Conservation (phyloP, 169 alveolate species). For the Eimeria tenella region DNA sequence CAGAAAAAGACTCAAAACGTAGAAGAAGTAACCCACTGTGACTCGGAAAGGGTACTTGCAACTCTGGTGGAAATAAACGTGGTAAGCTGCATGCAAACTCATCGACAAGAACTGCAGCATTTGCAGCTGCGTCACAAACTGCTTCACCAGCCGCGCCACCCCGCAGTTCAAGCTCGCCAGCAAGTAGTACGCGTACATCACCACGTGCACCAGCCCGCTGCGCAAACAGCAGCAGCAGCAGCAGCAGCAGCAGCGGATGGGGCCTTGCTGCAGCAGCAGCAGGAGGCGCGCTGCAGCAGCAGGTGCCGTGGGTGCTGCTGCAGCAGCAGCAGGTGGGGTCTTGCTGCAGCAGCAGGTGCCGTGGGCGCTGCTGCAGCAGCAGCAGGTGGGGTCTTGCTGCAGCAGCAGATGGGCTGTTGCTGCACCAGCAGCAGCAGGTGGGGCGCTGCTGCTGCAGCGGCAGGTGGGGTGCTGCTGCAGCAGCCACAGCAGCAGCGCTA, state of each 20-base stretch:
- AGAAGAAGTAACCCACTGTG: conserved; percentile 78
- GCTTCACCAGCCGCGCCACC: conserved; percentile 66
- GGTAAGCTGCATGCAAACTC: conserved; percentile 74
- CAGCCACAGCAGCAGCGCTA: too few species aligned
- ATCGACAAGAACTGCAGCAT: conserved; percentile 82
- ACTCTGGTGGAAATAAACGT: conserved; percentile 19
- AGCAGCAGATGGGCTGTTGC: too few species aligned
- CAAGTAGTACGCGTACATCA: conserved; percentile 86
- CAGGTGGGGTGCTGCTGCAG: too few species aligned
- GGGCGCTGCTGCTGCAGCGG: too few species aligned
- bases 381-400: too few species aligned
- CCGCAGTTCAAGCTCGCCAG: conserved; percentile 78
- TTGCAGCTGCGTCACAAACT: conserved; percentile 82
- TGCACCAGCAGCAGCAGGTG: too few species aligned
- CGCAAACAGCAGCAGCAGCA: not conserved
- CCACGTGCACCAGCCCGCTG: conserved; percentile 84
- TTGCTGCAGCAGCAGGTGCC: too few species aligned
- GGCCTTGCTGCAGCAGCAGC: too few species aligned
- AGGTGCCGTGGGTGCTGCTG: too few species aligned
- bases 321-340: too few species aligned
- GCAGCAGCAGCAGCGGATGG: not conserved
- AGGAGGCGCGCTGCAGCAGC: too few species aligned
- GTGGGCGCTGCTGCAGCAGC: too few species aligned
- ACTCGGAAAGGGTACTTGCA: conserved; percentile 80
- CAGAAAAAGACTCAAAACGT: conserved; percentile 79